Evolutionary conservation across 1,284 basidiomycete genomes (phyloP), one percentile per base, ranked within the genome.

Genomic region (Puccinia coronata): DNA sequence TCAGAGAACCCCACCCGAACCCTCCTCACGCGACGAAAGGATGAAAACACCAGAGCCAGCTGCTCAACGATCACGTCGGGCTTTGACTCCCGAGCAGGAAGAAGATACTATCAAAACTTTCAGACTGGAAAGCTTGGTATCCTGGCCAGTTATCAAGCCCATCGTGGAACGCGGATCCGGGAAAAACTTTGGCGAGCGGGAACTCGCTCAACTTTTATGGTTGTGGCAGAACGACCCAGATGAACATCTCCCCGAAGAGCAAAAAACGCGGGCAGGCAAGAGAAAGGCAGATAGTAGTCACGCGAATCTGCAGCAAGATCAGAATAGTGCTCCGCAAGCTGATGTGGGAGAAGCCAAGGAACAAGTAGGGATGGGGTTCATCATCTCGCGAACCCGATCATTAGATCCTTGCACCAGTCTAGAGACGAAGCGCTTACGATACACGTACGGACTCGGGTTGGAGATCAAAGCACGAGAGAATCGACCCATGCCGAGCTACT

Each of bases 1-100:
- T 51, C 34, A 43, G 28, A n/a, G 18, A 34, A 41, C 5, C n/a
- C 0, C 76, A 1, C 18, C 41, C 12, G 6, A n/a, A 39, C 16
- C 76, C 25, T 16, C 36, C 36, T 61, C 73, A 20, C 53, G 53
- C 23, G 9, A 31, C 18, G 41, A 67, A 67, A 36, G 76, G 31
- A 78, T 78, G 76, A 43, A 63, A 36, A 78, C 76, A 1, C 76
- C 76, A 5, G 76, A 78, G n/a, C 76, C 61, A 53, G 76, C 69
- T n/a, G 47, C 55, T 28, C 36, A 3, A n/a, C n/a, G 55, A 57
- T 57, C 55, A 23, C 28, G 49, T 51, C 49, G 49, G 23, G 49
- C 8, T 51, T 20, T 51, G 49, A 51, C 4, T 20, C n/a, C 11
- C 3, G 59, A 63, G n/a, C 9, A 63, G 9, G 20, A 39, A 39